phyloP scores from a whole-genome alignment of 75 land plant genomes.

The Ceratopteris richardii region DNA sequence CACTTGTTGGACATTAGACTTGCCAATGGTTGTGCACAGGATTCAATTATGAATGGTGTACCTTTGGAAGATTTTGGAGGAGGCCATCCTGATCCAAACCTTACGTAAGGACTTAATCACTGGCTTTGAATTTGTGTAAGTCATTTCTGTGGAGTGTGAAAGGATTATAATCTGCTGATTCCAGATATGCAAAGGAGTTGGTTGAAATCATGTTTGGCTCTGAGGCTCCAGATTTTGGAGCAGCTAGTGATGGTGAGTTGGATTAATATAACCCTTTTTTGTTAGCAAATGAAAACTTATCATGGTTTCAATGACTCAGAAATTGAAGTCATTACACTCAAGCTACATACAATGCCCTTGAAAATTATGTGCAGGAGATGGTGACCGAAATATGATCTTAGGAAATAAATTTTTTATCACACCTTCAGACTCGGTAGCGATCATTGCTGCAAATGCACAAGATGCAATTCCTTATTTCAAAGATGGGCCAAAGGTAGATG shows the following conservation, averaged over 20 bases:
- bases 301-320: no score
- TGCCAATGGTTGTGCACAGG: no score
- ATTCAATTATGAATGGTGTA: slow-evolving; percentile 63
- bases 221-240: slow-evolving; percentile 82
- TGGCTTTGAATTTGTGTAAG: not conserved
- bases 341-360: no score
- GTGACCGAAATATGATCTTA: slow-evolving; percentile 94
- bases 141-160: not conserved
- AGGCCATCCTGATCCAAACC: slow-evolving; percentile 97
- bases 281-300: no score
- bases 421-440: slow-evolving; percentile 94
- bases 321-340: no score
- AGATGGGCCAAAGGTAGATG: slow-evolving; percentile 61
- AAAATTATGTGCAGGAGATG: slow-evolving; percentile 59
- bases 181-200: slow-evolving; percentile 83
- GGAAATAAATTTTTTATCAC: slow-evolving; percentile 81
- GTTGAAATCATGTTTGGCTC: slow-evolving; percentile 62
- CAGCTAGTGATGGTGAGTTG: slow-evolving; percentile 83
- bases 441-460: slow-evolving; percentile 98
- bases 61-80: slow-evolving; percentile 94
- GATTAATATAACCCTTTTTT: not conserved
- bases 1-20: no score
- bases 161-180: slow-evolving; percentile 1
- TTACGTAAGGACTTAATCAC: slow-evolving; percentile 48
- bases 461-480: slow-evolving; percentile 81